Evolutionary conservation across 176 grass and related monocot genomes (phyloP), one percentile per base, ranked within the genome.

Genomic region (Bonia amplexicaulis): DNA sequence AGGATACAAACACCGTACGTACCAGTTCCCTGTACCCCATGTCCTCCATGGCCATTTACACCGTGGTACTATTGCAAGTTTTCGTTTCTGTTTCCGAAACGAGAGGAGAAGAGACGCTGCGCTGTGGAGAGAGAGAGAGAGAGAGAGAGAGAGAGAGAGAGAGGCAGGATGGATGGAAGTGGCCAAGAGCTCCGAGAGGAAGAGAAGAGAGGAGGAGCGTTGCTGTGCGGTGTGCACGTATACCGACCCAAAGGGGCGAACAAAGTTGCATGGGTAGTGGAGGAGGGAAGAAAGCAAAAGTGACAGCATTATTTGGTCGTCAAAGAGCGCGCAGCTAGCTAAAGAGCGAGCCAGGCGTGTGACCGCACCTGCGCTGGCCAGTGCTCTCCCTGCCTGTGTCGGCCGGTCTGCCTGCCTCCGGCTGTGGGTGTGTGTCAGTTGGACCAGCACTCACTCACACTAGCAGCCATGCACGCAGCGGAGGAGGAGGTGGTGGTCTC

Each of bases 251-350:
- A 53, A 53, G 55, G 3, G 60, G 42, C 27, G 37, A 83, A 54
- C 48, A n/a, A 68, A 77, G 14, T 4, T 2, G 63, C 25, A 12
- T 2, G 26, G 40, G 22, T n/a, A 11, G 79, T 29, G 51, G 74
- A 6, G 12, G 29, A 14, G 22, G 46, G 29, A 22, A 6, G 33
- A 87, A 67, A 66, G 78, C 25, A 3, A 7, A 42, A 52, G 57
- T 6, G 12, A n/a, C 75, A 20, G 35, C 67, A 80, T 74, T 25
- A 74, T 84, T 89, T 40, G 75, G 81, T 67, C 87, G 81, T 74
- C 47, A 70, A 88, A 55, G 29, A 13, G 66, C 3, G 12, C 2
- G 11, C 23, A 61, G 12, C 69, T 15, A 46, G 37, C 22, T 71
- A 11, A n/a, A 14, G 40, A 11, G 61, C 77, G 31, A 49, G 79